These are phyloP conservation scores for Barnettozyma hawaiiensis DNA, from an alignment of 1,139 yeast species.

Conservation along the genomic window DNA sequence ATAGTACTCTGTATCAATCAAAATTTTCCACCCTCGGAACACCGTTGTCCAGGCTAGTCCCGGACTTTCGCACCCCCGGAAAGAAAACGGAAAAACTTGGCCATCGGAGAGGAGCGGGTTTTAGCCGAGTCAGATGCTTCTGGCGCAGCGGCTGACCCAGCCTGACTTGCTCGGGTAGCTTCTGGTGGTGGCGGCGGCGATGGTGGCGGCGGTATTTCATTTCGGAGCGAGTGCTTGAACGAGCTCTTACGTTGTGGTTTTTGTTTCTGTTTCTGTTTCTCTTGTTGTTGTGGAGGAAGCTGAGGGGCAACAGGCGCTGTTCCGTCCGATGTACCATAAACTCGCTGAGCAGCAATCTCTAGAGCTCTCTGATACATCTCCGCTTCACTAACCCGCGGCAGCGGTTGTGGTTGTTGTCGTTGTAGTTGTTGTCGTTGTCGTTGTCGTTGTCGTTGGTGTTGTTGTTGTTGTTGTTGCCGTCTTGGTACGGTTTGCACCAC, in stretches of 20 bases:
- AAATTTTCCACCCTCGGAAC: slow-evolving; percentile 1
- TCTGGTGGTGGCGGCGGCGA: too few relatives aligned
- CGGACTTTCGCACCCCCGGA: neutral
- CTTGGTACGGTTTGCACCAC: neutral
- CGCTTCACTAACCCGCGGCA: slow-evolving; percentile 7
- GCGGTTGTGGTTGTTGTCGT: neutral
- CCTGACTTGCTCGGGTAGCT: slow-evolving; percentile 1
- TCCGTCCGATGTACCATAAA: slow-evolving; percentile 6
- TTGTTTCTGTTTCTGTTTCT: too few relatives aligned
- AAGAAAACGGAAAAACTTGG: slow-evolving; percentile 1
- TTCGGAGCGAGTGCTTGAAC: slow-evolving; percentile 2
- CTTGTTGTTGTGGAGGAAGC: neutral
- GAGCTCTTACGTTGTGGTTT: neutral
- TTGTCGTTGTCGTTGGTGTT: neutral
- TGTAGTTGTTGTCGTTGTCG: neutral
- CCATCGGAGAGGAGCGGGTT: neutral
- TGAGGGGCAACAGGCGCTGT: neutral
- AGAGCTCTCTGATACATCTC: slow-evolving; percentile 12
- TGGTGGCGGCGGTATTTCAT: too few relatives aligned
- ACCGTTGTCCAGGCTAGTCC: neutral
- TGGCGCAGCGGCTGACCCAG: neutral
- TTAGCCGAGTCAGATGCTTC: neutral
- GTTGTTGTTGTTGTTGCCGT: neutral
- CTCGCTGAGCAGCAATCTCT: slow-evolving; percentile 10
- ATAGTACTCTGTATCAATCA: neutral